A percentile compares a stretch with the other conserved stretches of the same genome.
Conservation (phyloP, 306 rosid genomes). For the Vicia faba region DNA sequence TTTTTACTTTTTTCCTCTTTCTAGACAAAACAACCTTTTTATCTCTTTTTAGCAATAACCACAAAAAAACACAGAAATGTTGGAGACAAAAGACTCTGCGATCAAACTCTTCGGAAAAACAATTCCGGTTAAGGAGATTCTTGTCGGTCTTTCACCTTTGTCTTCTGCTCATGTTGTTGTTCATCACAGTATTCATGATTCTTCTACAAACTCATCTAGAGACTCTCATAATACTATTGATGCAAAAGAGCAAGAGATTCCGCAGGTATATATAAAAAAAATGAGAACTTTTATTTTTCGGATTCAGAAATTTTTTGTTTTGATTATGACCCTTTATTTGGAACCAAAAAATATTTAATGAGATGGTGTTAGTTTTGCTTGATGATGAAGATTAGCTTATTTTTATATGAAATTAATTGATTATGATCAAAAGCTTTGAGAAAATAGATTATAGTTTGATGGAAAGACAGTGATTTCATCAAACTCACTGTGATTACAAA, state of each 20-base stretch:
- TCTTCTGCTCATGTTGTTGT: conserved; percentile 20
- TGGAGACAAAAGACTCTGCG: conserved; percentile 51
- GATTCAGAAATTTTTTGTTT: conserved; percentile 4
- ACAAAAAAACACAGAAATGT: conserved; percentile 44
- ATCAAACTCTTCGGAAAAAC: conserved; percentile 86
- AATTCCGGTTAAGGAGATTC: conserved; percentile 54
- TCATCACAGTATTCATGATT: conserved; percentile 31
- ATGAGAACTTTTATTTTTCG: background rate
- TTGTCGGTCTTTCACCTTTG: background rate
- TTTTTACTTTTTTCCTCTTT: background rate
- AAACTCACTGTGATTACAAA: background rate
- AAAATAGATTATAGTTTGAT: background rate
- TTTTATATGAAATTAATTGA: background rate
- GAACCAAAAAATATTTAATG: conserved; percentile 6
- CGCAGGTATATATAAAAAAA: conserved; percentile 13
- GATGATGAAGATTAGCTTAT: background rate
- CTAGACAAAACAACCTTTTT: conserved; percentile 5
- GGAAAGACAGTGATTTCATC: too few species aligned
- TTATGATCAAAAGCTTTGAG: conserved; percentile 13
- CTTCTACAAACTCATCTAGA: conserved; percentile 37
- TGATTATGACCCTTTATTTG: conserved; percentile 36
- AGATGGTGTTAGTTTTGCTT: conserved; percentile 35
- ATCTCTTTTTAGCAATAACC: background rate
- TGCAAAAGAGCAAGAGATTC: conserved; percentile 42
- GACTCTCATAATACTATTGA: conserved; percentile 34